Evolutionary conservation across 306 rosid genomes (phyloP).

Genomic region (Trifolium pratense): DNA sequence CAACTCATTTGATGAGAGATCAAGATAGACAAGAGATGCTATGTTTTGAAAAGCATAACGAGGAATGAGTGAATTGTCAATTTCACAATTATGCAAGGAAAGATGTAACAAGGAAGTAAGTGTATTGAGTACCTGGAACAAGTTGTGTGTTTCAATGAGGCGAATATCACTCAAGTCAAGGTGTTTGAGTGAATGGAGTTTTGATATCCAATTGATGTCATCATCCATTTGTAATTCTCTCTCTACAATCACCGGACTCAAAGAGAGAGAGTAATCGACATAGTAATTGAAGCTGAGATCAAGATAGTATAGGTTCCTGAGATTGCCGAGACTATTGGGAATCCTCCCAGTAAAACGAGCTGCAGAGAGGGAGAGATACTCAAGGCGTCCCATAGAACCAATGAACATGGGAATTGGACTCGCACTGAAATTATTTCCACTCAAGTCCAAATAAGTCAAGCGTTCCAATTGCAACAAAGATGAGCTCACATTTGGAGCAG

Average conservation of each 20-base stretch:
- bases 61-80: background rate
- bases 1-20: background rate
- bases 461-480: slow-evolving; percentile 23
- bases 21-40: background rate
- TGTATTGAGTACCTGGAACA: slow-evolving; percentile 27
- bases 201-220: slow-evolving; percentile 32
- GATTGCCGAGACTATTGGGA: slow-evolving; percentile 27
- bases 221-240: background rate
- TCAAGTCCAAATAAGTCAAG: slow-evolving; percentile 37
- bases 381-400: background rate
- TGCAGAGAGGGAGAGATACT: background rate
- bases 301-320: slow-evolving; percentile 8
- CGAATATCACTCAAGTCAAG: slow-evolving; percentile 6
- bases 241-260: accelerated
- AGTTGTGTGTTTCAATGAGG: background rate
- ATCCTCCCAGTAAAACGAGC: background rate
- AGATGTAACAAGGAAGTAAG: slow-evolving; percentile 30
- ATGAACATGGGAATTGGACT: slow-evolving; percentile 13
- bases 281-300: background rate
- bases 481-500: background rate
- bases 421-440: background rate
- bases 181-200: slow-evolving; percentile 18
- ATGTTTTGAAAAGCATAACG: slow-evolving; percentile 17
- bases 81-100: background rate
- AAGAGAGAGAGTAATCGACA: too few relatives aligned